These are phyloP conservation scores for Salicornia ramosissima DNA, from an alignment of 148 eudicot genomes.

Conservation along the genomic window DNA sequence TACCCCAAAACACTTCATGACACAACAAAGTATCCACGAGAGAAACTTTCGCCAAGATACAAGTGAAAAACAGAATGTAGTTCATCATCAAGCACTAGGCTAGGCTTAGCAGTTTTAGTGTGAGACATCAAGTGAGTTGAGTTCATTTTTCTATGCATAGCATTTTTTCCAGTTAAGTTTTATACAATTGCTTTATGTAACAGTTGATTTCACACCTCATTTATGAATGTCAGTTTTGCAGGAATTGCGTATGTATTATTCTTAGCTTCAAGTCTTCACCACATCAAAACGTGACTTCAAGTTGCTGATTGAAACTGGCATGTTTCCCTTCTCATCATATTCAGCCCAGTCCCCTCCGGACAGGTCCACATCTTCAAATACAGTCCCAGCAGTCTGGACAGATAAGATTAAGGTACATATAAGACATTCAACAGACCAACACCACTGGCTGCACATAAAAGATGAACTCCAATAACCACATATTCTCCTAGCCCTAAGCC, in stretches of 20 bases:
- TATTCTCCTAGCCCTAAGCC: background rate
- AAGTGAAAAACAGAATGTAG: too few relatives aligned
- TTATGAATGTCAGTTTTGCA: background rate
- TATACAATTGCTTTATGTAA: background rate
- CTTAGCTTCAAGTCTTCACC: slow-evolving; percentile 25
- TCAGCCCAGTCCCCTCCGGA: slow-evolving; percentile 42
- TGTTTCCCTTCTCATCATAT: slow-evolving; percentile 47
- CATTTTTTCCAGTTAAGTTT: background rate
- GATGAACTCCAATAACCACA: background rate
- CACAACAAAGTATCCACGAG: background rate
- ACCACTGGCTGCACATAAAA: background rate
- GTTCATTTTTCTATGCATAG: background rate
- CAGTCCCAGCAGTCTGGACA: slow-evolving; percentile 66
- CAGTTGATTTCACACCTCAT: slow-evolving; percentile 14
- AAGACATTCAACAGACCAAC: background rate
- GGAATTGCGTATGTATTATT: too few relatives aligned
- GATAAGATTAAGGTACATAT: slow-evolving; percentile 1
- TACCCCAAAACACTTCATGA: too few relatives aligned
- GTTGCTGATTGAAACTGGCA: slow-evolving; percentile 76
- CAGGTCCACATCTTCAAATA: slow-evolving; percentile 46
- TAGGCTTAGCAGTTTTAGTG: too few relatives aligned
- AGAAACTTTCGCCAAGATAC: too few relatives aligned
- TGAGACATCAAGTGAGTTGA: background rate
- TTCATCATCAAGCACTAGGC: background rate
- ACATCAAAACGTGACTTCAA: slow-evolving; percentile 47